These are phyloP conservation scores for Pichia kudriavzevii DNA, from an alignment of 1,139 yeast genomes.

Conservation along the genomic window DNA sequence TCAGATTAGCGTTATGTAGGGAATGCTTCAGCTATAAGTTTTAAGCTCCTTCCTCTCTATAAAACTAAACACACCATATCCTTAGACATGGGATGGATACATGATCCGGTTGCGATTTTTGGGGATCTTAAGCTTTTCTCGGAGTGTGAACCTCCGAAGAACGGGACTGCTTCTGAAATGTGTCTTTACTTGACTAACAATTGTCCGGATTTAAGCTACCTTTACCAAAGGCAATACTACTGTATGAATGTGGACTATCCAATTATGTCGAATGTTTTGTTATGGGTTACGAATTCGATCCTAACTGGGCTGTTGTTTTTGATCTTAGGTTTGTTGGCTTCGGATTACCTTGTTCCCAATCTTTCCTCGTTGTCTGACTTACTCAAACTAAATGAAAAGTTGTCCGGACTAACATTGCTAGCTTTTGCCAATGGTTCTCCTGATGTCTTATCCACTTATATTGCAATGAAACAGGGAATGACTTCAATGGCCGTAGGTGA, in stretches of 20 bases:
- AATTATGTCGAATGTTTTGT: conserved; percentile 6
- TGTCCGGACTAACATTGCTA: conserved; percentile 80
- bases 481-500: conserved; percentile 83
- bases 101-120: too few relatives aligned
- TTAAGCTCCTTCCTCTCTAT: too few relatives aligned
- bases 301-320: conserved; percentile 10
- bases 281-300: conserved; percentile 5
- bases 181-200: conserved; percentile 15
- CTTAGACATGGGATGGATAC: too few relatives aligned
- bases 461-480: conserved; percentile 63
- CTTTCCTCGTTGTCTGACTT: conserved; percentile 52
- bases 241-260: conserved; percentile 13
- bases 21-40: too few relatives aligned
- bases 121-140: too few relatives aligned
- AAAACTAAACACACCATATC: too few relatives aligned
- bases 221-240: conserved; percentile 18
- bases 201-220: conserved; percentile 14
- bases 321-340: conserved; percentile 63
- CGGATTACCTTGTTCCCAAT: conserved; percentile 71
- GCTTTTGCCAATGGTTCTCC: conserved; percentile 94
- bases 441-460: conserved; percentile 77
- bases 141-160: conserved; percentile 9
- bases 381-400: conserved; percentile 61
- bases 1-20: too few relatives aligned
- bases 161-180: conserved; percentile 9